Evolutionary conservation across 2,329 filamentous ascomycete species (phyloP), one percentile per base, ranked within the genome.

Genomic region (Claviceps capensis): DNA sequence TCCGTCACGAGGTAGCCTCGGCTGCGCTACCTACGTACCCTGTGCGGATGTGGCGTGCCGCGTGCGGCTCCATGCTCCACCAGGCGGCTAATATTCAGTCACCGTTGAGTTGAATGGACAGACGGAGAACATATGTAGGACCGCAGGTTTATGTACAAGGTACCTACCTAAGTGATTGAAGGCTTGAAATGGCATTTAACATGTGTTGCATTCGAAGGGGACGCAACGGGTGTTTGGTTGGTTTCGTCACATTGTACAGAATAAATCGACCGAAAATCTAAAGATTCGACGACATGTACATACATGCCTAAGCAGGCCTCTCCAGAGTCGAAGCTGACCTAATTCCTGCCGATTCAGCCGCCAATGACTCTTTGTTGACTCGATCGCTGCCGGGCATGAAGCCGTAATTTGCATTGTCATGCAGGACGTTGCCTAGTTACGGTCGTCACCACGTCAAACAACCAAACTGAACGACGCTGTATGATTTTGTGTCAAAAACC

Each of bases 51-150:
- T 44, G 42, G 42, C 19, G 42, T 23, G 7, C 23, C 14, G 13
- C 16, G 22, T 44, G 17, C 41, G 22, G 42, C 16, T 14, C 19
- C 16, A n/a, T 63, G 62, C 61, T 58, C 62, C 62, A 64, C 61
- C 56, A 60, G 8, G n/a, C 38, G 40, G 16, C 19, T 22, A 41
- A n/a, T 42, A 41, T 30, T 30, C 26, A 23, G 22, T 37, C 47
- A 41, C 30, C 23, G 47, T 30, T 30, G 47, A 44, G 9, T 8
- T 44, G 23, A 26, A 26, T 26, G 23, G 23, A 26, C 23, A 26
- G 23, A 26, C 22, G 14, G 19, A 30, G 23, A 30, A 13, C 22
- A 7, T 13, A 19, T 19, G 19, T 19, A 2, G 19, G 19, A 19
- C 19, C 19, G 17, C 14, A 43, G 4, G 5, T 22, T 22, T 0